Evolutionary conservation across 495 filamentous ascomycete genomes (phyloP).

Genomic region (Xylaria telfairii): DNA sequence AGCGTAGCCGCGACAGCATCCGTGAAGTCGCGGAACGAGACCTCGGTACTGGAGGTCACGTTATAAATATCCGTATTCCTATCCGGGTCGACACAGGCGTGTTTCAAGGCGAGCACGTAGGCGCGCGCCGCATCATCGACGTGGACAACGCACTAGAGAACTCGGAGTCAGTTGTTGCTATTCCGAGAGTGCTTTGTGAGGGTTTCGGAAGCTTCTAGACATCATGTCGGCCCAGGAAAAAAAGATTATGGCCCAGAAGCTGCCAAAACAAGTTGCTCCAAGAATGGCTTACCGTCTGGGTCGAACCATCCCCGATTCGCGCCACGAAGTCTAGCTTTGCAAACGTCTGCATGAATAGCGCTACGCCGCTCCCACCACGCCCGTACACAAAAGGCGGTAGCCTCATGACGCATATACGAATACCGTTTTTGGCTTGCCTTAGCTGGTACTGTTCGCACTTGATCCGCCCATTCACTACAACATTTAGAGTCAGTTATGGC

Average conservation of each 20-base stretch:
- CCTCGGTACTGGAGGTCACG: constrained; percentile 31
- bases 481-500: no score
- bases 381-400: constrained; percentile 52
- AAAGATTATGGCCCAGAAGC: no score
- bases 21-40: constrained; percentile 39
- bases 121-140: constrained; percentile 50
- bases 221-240: no score
- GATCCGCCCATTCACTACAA: constrained; percentile 37
- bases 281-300: no score
- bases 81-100: constrained; percentile 7
- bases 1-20: constrained; percentile 39
- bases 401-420: constrained; percentile 43
- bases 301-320: constrained; percentile 34
- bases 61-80: constrained; percentile 42
- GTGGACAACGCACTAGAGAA: constrained; percentile 47
- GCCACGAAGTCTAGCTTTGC: constrained; percentile 31
- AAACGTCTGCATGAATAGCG: constrained; percentile 34
- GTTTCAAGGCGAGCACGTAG: constrained; percentile 45
- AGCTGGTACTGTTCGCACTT: constrained; percentile 32
- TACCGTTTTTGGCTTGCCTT: constrained; percentile 29
- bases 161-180: no score
- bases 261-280: no score
- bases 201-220: no score
- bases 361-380: constrained; percentile 45
- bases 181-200: no score